Evolutionary conservation across 805 yeast species (phyloP).

Genomic region (Wickerhamiella shivajii): DNA sequence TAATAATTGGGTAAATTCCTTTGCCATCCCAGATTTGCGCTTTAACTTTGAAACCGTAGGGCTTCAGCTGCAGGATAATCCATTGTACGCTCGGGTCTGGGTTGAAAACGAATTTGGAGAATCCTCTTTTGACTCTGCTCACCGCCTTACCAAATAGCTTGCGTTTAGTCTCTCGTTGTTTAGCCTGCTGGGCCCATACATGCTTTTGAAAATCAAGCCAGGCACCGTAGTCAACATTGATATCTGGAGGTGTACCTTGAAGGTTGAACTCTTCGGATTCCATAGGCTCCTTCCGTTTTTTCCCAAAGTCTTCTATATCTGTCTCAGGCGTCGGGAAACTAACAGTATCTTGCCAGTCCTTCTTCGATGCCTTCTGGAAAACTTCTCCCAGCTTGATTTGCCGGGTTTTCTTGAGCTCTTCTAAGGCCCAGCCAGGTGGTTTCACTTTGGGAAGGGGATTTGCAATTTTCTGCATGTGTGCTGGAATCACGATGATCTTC

Average conservation of each 20-base stretch:
- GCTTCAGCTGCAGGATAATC: slow-evolving; percentile 69
- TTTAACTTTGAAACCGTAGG: slow-evolving; percentile 41
- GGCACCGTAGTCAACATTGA: slow-evolving; percentile 29
- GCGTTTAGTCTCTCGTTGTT: slow-evolving; percentile 54
- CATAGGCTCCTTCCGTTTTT: slow-evolving; percentile 15
- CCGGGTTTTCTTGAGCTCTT: slow-evolving; percentile 34
- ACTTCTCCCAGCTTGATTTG: slow-evolving; percentile 48
- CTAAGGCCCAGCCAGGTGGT: slow-evolving; percentile 74
- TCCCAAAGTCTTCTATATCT: slow-evolving; percentile 17
- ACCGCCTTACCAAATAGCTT: slow-evolving; percentile 63
- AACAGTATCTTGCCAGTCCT: slow-evolving; percentile 19
- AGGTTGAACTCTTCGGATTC: slow-evolving; percentile 30
- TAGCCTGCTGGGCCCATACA: slow-evolving; percentile 75
- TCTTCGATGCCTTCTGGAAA: slow-evolving; percentile 43
- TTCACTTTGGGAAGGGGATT: slow-evolving; percentile 92
- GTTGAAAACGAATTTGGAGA: slow-evolving; percentile 38
- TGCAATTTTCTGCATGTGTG: slow-evolving; percentile 72
- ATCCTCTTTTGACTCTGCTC: slow-evolving; percentile 44
- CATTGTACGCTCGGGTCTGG: slow-evolving; percentile 33
- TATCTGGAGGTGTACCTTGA: slow-evolving; percentile 18
- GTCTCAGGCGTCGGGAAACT: slow-evolving; percentile 10
- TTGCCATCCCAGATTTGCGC: slow-evolving; percentile 57
- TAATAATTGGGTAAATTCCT: slow-evolving; percentile 55
- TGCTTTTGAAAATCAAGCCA: slow-evolving; percentile 60
- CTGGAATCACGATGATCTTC: slow-evolving; percentile 92